Evolutionary conservation across 2,329 filamentous ascomycete genomes (phyloP).

Genomic region (Dryadomyces sulphureus): DNA sequence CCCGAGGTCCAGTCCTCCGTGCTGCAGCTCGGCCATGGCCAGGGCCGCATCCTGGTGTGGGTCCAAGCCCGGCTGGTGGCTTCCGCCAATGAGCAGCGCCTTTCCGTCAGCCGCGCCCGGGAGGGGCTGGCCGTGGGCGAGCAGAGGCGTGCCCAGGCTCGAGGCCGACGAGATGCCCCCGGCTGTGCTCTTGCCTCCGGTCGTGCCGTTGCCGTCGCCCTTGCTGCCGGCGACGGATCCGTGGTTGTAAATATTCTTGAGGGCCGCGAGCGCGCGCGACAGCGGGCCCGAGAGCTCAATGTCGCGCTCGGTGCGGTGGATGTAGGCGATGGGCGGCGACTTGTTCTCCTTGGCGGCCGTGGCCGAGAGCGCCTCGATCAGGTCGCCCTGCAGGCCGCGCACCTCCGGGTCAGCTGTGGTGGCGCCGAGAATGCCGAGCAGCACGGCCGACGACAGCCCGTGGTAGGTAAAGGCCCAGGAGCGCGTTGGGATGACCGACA

Average conservation of each 20-base stretch:
- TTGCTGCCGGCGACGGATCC: conserved; percentile 26
- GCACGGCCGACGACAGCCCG: conserved; percentile 47
- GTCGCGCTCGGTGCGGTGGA: conserved; percentile 40
- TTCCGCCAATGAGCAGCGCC: neutral
- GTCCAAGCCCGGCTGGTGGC: conserved; percentile 22
- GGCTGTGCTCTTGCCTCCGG: neutral
- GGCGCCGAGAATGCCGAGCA: conserved; percentile 48
- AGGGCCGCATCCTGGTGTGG: conserved; percentile 47
- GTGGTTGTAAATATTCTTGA: conserved; percentile 53
- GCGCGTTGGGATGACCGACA: conserved; percentile 50
- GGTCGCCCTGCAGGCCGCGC: conserved; percentile 45
- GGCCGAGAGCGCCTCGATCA: conserved; percentile 48
- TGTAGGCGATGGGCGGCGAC: conserved; percentile 35
- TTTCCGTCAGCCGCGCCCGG: neutral
- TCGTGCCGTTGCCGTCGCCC: conserved; percentile 21
- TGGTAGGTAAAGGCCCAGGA: conserved; percentile 58
- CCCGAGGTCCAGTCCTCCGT: conserved; percentile 23
- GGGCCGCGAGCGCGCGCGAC: conserved; percentile 42
- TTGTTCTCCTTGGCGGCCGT: conserved; percentile 47
- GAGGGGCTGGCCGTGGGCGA: neutral
- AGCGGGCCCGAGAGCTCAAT: conserved; percentile 48
- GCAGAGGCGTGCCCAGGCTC: neutral
- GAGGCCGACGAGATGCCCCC: neutral
- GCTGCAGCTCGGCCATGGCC: conserved; percentile 52
- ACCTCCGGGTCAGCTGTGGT: conserved; percentile 50